Conservation (phyloP, 306 rosid species). For the Pterocarpus santalinus region DNA sequence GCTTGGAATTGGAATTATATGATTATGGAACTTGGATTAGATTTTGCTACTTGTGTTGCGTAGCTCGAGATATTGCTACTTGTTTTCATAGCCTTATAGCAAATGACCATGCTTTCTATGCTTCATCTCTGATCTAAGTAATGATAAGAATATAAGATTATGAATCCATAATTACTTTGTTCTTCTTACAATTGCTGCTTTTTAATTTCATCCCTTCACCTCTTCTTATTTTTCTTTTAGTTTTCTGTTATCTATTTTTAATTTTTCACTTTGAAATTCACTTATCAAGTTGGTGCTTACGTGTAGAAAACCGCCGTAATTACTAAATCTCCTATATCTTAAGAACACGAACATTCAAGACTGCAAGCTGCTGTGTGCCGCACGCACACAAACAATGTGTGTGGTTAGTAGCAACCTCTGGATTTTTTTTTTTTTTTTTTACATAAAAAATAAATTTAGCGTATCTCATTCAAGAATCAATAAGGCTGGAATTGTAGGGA, state of each 20-base stretch:
- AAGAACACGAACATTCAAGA: neutral
- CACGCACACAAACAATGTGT: neutral
- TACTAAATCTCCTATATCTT: no score
- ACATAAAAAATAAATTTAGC: neutral
- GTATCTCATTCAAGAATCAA: conserved; percentile 34
- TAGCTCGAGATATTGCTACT: conserved; percentile 2
- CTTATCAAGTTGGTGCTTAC: no score
- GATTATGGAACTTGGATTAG: no score
- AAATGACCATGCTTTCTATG: neutral
- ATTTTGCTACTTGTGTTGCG: neutral
- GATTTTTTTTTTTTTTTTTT: neutral
- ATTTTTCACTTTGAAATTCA: no score
- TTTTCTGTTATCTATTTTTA: no score
- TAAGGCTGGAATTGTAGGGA: conserved; percentile 33
- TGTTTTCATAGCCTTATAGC: neutral
- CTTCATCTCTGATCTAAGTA: neutral
- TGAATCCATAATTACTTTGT: no score
- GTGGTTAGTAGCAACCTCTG: neutral
- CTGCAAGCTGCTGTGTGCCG: neutral
- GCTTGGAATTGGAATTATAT: neutral
- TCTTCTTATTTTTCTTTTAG: no score
- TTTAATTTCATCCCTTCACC: no score
- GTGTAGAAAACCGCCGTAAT: no score
- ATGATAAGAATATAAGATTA: no score
- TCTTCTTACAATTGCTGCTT: no score